Base-by-base conservation (phyloP, 2,329 filamentous ascomycete genomes). In the Apiospora saccharicola region DNA sequence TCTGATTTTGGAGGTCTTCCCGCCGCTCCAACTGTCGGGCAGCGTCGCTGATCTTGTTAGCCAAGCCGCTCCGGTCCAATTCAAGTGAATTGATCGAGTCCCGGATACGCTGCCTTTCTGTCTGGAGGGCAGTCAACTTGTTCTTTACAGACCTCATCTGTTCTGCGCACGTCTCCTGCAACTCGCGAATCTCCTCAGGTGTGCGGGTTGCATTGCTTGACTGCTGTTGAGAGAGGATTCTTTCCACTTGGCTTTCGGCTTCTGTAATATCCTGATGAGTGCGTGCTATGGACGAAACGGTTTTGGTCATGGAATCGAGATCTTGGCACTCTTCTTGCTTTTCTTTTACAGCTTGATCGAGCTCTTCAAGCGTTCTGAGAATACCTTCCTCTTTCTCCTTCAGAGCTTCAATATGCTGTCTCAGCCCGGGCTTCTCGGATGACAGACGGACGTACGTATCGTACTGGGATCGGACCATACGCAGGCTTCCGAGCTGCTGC, bases 21-120 rank as follows among this genome's bases (percentile, higher is more conserved):
- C 95, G 98, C 82, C 94, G 94, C 80, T 97, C 94, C 37, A 98
- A 86, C 77, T 95, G 91, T 72, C 92, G 91, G 68, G 89, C 87
- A 1, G 93, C 90, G 70, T 89, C 89, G 76, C 88, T 91, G 70
- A 98, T 86, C 75, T 93, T 93, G 79, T 92, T 92, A 73, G 88
- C 90, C 53, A 93, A 85, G 81, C 97, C 93, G 77, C 93, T 92
- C 73, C 91, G 88, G 78, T 96, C 91, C 5, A 96, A 86, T 81
- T 98, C 94, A 37, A 97, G 85, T 22, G 86, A 85, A 74, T 88
- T 92, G 71, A 96, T 88, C 47, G 90, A 85, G 74, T 90, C 90
- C 72, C 91, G 91, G 71, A 90, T 88, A 51, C 93, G 90, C 75
- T 98, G 93, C 75, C 90, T 91, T 46, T 96, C 94, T 16, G 83